Evolutionary conservation across 2,329 filamentous ascomycete genomes (phyloP).

Genomic region (Botryotinia calthae): DNA sequence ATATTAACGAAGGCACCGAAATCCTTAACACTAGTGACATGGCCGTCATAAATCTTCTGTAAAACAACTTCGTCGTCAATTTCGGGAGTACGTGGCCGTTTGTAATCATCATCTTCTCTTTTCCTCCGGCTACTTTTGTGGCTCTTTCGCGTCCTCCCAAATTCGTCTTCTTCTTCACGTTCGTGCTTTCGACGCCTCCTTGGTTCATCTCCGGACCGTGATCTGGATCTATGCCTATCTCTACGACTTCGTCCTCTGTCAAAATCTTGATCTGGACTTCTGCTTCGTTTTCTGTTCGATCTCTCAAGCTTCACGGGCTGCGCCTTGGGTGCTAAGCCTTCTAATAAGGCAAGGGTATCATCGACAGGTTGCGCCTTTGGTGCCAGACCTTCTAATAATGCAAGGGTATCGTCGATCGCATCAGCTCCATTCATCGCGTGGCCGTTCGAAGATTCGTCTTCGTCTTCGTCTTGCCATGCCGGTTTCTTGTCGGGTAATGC

Average conservation of each 20-base stretch:
- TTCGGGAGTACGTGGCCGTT: conserved; percentile 65
- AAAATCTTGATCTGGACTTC: conserved; percentile 47
- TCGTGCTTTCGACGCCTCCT: conserved; percentile 45
- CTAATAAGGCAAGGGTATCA: conserved; percentile 89
- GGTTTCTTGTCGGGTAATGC: conserved; percentile 76
- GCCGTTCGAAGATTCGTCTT: conserved; percentile 41
- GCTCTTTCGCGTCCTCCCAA: conserved; percentile 49
- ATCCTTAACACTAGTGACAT: conserved; percentile 88
- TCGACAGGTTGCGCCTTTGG: conserved; percentile 61
- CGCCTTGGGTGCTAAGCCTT: conserved; percentile 72
- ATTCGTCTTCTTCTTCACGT: conserved; percentile 59
- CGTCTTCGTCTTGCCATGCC: conserved; percentile 51
- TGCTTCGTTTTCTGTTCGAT: conserved; percentile 50
- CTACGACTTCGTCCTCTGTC: conserved; percentile 40
- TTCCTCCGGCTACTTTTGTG: conserved; percentile 42
- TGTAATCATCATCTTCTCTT: conserved; percentile 55
- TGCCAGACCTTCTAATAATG: conserved; percentile 82
- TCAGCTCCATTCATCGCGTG: conserved; percentile 49
- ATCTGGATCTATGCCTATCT: conserved; percentile 50
- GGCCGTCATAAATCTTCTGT: conserved; percentile 86
- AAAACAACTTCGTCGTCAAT: conserved; percentile 78
- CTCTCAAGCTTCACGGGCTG: conserved; percentile 40
- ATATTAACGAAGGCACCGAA: conserved; percentile 95
- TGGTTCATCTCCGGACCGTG: conserved; percentile 50
- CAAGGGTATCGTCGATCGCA: conserved; percentile 88